Conservation (phyloP, 495 filamentous ascomycete genomes). For the Hypoxylon perforatum region DNA sequence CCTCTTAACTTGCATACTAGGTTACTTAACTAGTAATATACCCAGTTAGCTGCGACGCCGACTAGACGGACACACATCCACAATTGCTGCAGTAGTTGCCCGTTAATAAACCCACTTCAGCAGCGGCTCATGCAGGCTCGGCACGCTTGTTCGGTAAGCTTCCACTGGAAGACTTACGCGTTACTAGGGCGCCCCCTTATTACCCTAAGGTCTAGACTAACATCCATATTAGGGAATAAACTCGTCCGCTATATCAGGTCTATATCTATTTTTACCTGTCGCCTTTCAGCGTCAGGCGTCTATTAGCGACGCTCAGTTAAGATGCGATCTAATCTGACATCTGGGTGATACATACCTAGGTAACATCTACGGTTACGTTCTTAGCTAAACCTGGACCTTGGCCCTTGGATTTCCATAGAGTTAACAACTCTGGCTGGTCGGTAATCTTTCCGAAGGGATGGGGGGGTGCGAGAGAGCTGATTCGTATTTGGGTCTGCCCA, state of each 20-base stretch:
- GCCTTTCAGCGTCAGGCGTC: too few species aligned
- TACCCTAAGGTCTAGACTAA: background rate
- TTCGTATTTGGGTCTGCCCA: background rate
- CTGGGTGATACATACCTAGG: too few species aligned
- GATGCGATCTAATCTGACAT: too few species aligned
- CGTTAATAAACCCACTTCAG: constrained; percentile 21
- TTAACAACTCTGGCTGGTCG: background rate
- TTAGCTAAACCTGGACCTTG: background rate
- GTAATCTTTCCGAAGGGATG: background rate
- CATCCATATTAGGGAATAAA: background rate
- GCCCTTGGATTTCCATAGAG: background rate
- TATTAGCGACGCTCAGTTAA: too few species aligned
- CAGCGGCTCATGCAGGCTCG: constrained; percentile 20
- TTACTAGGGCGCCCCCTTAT: too few species aligned
- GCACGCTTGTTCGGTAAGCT: constrained; percentile 1
- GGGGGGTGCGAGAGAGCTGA: background rate
- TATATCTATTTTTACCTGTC: too few species aligned
- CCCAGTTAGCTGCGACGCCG: constrained; percentile 27
- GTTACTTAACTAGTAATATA: too few species aligned
- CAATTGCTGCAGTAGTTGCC: constrained; percentile 32
- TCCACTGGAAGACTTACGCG: background rate
- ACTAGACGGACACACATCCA: constrained; percentile 33
- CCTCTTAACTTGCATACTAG: too few species aligned
- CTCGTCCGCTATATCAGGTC: too few species aligned
- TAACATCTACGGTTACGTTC: too few species aligned